These are phyloP conservation scores for Phenoliferia sp. DNA, from an alignment of 1,284 basidiomycete species.

Conservation along the genomic window DNA sequence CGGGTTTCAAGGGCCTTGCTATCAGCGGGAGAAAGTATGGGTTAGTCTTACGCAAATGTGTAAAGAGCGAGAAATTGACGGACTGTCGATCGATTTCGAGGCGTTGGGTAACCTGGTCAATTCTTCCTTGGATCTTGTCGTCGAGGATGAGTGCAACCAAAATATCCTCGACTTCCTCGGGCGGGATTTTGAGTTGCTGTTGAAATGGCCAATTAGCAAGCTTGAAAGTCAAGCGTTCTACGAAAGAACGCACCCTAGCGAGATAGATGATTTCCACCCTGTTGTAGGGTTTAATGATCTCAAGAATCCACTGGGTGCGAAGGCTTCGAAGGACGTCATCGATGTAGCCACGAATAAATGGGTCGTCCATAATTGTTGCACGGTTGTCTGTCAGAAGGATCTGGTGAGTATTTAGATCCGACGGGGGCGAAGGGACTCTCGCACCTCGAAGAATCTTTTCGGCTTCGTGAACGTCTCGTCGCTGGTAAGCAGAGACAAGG, in stretches of 20 bases:
- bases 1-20: conserved; percentile 78
- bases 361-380: conserved; percentile 88
- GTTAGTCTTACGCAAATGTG: neutral
- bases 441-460: conserved; percentile 86
- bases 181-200: conserved; percentile 86
- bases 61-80: conserved; percentile 39
- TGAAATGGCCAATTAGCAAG: too few relatives aligned
- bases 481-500: conserved; percentile 91
- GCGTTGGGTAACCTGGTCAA: conserved; percentile 90
- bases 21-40: neutral
- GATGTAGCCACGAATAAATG: conserved; percentile 88
- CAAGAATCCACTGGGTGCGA: conserved; percentile 92
- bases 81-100: conserved; percentile 83
- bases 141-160: conserved; percentile 91
- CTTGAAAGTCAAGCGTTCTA: neutral
- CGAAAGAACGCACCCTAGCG: conserved; percentile 58
- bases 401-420: neutral
- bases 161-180: conserved; percentile 84
- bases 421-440: conserved; percentile 24
- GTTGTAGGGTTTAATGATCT: conserved; percentile 95
- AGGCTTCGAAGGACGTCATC: conserved; percentile 89
- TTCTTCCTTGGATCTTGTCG: conserved; percentile 87
- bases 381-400: conserved; percentile 63
- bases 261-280: conserved; percentile 86
- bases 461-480: conserved; percentile 89